phyloP scores from a whole-genome alignment of 2,329 filamentous ascomycete species.

The Fusarium sp. region DNA sequence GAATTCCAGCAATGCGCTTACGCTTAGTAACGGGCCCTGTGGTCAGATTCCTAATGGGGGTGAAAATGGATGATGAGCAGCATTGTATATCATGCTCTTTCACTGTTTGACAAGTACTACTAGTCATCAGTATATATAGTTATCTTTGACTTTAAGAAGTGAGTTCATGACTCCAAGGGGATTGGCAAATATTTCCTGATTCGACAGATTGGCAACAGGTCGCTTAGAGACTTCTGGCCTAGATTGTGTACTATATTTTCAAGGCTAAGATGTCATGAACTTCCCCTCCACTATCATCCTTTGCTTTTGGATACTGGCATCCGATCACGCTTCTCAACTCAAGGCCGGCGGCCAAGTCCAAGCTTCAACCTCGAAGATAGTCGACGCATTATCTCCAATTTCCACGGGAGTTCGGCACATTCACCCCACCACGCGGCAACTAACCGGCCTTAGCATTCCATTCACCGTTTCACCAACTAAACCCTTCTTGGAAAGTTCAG shows the following conservation, averaged over 20 bases:
- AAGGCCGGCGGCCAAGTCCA: not conserved
- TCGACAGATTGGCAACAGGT: too few species aligned
- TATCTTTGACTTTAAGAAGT: not conserved
- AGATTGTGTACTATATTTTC: too few species aligned
- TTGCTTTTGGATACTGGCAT: too few species aligned
- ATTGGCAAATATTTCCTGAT: too few species aligned
- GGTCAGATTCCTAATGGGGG: not conserved
- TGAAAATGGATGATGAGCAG: not conserved
- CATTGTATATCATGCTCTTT: too few species aligned
- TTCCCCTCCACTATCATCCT: too few species aligned
- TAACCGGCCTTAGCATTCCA: not conserved
- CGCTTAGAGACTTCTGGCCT: too few species aligned
- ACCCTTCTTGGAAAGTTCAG: slow-evolving; percentile 10
- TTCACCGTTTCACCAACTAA: not conserved
- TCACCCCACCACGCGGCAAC: slow-evolving; percentile 7
- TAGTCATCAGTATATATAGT: not conserved
- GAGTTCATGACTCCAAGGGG: not conserved
- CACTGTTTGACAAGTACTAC: not conserved
- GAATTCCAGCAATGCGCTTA: not conserved
- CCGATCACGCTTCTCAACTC: not conserved
- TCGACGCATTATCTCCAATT: not conserved
- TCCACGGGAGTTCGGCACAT: slow-evolving; percentile 12
- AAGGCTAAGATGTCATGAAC: too few species aligned
- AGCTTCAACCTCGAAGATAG: not conserved
- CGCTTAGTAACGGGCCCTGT: not conserved